Conservation (phyloP, 225 moss, liverwort and hornwort species). For the Polytrichum formosum region DNA sequence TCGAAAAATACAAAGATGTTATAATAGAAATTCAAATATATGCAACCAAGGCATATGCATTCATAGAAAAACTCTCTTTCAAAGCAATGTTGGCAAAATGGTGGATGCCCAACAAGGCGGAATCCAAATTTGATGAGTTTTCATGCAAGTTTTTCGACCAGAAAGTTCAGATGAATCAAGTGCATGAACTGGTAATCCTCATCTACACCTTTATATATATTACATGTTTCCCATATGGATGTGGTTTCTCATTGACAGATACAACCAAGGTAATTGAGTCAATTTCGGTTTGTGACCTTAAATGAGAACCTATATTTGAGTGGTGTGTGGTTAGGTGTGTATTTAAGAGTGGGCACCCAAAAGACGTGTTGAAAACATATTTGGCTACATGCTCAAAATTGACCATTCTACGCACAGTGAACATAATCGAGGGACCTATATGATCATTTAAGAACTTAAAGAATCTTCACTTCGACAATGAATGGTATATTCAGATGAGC, state of each 20-base stretch:
- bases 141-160: constrained; percentile 18
- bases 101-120: not conserved
- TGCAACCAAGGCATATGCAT: not conserved
- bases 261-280: too few species aligned
- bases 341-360: too few species aligned
- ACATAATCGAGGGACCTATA: too few species aligned
- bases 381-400: too few species aligned
- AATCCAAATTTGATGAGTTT: constrained; percentile 19
- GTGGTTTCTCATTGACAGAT: not conserved
- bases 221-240: not conserved
- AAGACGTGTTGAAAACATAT: too few species aligned
- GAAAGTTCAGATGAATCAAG: constrained; percentile 2
- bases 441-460: too few species aligned
- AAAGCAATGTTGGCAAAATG: constrained; percentile 16
- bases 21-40: not conserved
- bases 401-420: too few species aligned
- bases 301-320: too few species aligned
- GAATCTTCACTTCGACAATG: too few species aligned
- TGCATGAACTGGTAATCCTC: constrained; percentile 15
- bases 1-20: not conserved
- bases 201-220: not conserved
- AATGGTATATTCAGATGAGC: too few species aligned
- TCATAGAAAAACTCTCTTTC: constrained; percentile 4
- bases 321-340: too few species aligned
- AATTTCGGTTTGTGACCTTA: too few species aligned